These are phyloP conservation scores for Exobasidium cylindrosporum DNA, from an alignment of 1,284 basidiomycete genomes.

Conservation along the genomic window DNA sequence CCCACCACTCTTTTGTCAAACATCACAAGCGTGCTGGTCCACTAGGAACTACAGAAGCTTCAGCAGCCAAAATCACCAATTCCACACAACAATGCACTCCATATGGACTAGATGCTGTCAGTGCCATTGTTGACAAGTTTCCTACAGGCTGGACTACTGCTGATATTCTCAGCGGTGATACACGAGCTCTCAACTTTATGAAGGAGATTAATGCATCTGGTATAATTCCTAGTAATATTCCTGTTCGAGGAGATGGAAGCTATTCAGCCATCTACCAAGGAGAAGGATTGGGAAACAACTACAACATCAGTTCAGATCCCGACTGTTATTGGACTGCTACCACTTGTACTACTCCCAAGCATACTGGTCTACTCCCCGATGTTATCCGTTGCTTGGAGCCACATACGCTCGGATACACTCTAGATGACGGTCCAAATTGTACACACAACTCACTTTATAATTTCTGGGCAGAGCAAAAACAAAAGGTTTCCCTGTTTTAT, in stretches of 20 bases:
- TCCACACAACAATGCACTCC: constrained; percentile 34
- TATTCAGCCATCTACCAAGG: background rate
- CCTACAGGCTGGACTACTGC: constrained; percentile 56
- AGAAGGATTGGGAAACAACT: constrained; percentile 13
- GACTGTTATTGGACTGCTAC: constrained; percentile 51
- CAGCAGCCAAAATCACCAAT: constrained; percentile 2
- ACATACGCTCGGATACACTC: constrained; percentile 49
- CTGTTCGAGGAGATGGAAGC: background rate
- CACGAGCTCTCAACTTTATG: constrained; percentile 53
- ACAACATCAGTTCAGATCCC: constrained; percentile 27
- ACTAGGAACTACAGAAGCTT: background rate
- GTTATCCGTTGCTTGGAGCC: constrained; percentile 58
- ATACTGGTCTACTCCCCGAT: constrained; percentile 58
- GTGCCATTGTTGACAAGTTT: constrained; percentile 26
- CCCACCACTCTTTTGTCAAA: background rate
- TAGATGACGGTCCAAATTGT: constrained; percentile 48
- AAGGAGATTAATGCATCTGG: constrained; percentile 52
- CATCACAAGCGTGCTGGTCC: background rate
- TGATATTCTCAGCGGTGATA: constrained; percentile 54
- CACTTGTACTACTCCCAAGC: constrained; percentile 49
- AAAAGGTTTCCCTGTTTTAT: constrained; percentile 35
- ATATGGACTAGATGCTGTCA: constrained; percentile 35
- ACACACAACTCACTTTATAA: constrained; percentile 35
- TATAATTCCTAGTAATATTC: constrained; percentile 52
- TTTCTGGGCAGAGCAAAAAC: constrained; percentile 24